Conservation (phyloP, 805 yeast genomes). For the Ascoidea tarda region DNA sequence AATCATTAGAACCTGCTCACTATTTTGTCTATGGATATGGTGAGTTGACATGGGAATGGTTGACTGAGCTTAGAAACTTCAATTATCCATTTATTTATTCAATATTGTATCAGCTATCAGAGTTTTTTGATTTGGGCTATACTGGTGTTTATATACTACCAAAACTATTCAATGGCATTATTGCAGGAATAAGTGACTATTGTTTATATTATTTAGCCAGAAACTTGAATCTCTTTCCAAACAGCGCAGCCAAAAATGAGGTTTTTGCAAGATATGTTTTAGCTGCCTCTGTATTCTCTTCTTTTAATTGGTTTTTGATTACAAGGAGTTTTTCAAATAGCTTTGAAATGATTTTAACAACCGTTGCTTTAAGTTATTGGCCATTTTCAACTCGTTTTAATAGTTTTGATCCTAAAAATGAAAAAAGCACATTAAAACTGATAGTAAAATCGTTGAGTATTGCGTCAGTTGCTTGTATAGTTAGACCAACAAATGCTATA, state of each 20-base stretch:
- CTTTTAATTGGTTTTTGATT: constrained; percentile 70
- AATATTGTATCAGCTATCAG: constrained; percentile 22
- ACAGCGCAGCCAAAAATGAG: constrained; percentile 12
- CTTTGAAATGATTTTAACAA: constrained; percentile 60
- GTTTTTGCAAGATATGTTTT: constrained; percentile 28
- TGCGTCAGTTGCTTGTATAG: constrained; percentile 50
- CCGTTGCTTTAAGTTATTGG: constrained; percentile 58
- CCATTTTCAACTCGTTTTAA: constrained; percentile 24
- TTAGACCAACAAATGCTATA: constrained; percentile 75
- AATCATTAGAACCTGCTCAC: constrained; percentile 88
- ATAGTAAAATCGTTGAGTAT: constrained; percentile 22
- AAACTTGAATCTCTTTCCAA: constrained; percentile 13
- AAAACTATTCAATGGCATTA: constrained; percentile 48
- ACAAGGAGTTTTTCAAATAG: constrained; percentile 82
- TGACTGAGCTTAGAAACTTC: constrained; percentile 55
- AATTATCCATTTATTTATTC: constrained; percentile 68
- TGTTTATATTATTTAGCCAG: constrained; percentile 35
- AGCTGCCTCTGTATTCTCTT: constrained; percentile 39
- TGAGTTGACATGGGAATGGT: constrained; percentile 92
- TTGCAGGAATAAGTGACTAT: constrained; percentile 64
- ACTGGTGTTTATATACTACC: constrained; percentile 37
- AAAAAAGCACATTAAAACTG: background rate
- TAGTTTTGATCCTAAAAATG: background rate
- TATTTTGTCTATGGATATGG: constrained; percentile 63
- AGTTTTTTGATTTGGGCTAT: constrained; percentile 20